Evolutionary conservation across 306 rosid genomes (phyloP).

Genomic region (Herpetospermum pedunculosum): DNA sequence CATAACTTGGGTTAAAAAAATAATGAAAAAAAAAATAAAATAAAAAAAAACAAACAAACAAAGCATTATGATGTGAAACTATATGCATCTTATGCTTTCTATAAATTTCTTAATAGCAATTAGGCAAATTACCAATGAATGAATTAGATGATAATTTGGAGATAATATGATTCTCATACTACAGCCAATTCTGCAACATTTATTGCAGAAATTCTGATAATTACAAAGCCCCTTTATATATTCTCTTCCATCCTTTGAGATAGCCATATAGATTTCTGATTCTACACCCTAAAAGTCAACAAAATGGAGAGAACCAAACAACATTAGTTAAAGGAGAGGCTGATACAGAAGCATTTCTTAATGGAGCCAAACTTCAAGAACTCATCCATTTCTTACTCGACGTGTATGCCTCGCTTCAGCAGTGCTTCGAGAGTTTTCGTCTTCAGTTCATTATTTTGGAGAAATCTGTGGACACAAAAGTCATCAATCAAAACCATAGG

Average conservation of each 20-base stretch:
- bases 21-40: no score
- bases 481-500: neutral
- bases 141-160: neutral
- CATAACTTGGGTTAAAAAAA: no score
- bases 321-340: neutral
- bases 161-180: neutral
- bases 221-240: slow-evolving; percentile 6
- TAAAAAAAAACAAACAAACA: neutral
- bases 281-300: neutral
- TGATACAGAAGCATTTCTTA: neutral
- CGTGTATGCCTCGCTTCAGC: slow-evolving; percentile 11
- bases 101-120: neutral
- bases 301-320: neutral
- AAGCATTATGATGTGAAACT: neutral
- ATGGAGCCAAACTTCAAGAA: neutral
- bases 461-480: slow-evolving; percentile 22
- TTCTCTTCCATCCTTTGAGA: slow-evolving; percentile 9
- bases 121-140: neutral
- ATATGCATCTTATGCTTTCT: neutral
- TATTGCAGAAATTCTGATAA: neutral
- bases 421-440: slow-evolving; percentile 13
- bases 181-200: neutral
- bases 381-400: slow-evolving; percentile 30
- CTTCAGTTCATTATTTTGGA: slow-evolving; percentile 25
- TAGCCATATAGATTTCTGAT: neutral